Conservation (phyloP, 768 basidiomycete genomes). For the Paxillus involutus region DNA sequence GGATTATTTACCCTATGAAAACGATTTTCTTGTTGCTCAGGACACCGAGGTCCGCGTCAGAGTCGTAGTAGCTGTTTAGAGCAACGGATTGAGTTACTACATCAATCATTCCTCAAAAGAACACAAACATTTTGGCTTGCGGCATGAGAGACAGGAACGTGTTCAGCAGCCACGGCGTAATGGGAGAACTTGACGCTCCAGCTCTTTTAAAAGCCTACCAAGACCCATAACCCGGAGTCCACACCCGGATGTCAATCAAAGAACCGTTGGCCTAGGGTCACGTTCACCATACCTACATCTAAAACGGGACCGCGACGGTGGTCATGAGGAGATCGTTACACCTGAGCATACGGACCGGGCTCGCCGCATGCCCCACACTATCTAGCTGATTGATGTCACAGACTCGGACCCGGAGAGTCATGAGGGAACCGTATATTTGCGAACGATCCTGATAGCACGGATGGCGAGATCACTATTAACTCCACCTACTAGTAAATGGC, state of each 20-base stretch:
- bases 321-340: conserved; percentile 17
- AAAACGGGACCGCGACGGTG: conserved; percentile 6
- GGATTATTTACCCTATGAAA: conserved; percentile 50
- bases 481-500: conserved; percentile 26
- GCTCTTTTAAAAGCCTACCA: conserved; percentile 1
- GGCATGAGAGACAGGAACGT: conserved; percentile 9
- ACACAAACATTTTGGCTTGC: conserved; percentile 54
- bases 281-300: conserved; percentile 6
- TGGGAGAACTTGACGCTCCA: not conserved
- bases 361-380: not conserved
- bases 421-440: not conserved
- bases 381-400: not conserved
- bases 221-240: not conserved
- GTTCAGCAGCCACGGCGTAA: not conserved
- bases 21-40: conserved; percentile 53
- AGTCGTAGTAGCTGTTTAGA: conserved; percentile 47
- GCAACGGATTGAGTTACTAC: not conserved
- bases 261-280: conserved; percentile 4
- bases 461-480: not conserved
- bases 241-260: not conserved
- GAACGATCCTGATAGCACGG: no score
- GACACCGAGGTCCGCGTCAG: conserved; percentile 53
- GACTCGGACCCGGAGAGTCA: not conserved
- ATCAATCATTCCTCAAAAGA: not conserved
- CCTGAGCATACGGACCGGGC: conserved; percentile 7